Evolutionary conservation across 805 yeast genomes (phyloP).

Genomic region (Huiozyma sinensis): DNA sequence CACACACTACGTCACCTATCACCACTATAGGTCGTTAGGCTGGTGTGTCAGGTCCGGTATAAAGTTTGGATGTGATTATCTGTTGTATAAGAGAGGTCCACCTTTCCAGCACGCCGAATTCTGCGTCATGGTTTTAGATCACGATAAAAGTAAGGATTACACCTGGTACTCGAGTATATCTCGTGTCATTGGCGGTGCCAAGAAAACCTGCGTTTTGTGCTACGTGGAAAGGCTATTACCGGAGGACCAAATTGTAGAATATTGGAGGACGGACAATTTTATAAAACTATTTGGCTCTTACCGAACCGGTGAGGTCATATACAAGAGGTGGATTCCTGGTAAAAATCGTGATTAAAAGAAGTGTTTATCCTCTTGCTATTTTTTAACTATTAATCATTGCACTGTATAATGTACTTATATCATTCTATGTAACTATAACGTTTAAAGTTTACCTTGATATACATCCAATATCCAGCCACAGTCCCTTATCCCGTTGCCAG

Average conservation of each 20-base stretch:
- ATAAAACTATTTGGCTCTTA: slow-evolving; percentile 27
- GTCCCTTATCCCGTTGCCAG: slow-evolving; percentile 48
- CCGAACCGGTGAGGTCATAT: slow-evolving; percentile 55
- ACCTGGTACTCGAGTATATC: slow-evolving; percentile 58
- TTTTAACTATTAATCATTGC: slow-evolving; percentile 1
- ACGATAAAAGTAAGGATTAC: slow-evolving; percentile 29
- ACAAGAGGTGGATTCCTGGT: slow-evolving; percentile 79
- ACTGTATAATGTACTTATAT: slow-evolving; percentile 12
- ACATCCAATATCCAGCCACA: slow-evolving; percentile 81
- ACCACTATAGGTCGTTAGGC: slow-evolving; percentile 77
- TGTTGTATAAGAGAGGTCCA: slow-evolving; percentile 84
- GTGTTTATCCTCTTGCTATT: neutral
- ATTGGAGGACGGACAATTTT: slow-evolving; percentile 12
- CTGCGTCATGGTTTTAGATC: slow-evolving; percentile 38
- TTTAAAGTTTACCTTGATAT: slow-evolving; percentile 29
- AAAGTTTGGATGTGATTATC: slow-evolving; percentile 81
- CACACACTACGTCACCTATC: slow-evolving; percentile 60
- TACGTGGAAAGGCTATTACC: slow-evolving; percentile 49
- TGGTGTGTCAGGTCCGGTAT: slow-evolving; percentile 93
- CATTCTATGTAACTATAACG: slow-evolving; percentile 26
- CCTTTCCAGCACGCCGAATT: slow-evolving; percentile 92
- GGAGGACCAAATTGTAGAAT: slow-evolving; percentile 21
- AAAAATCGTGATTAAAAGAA: slow-evolving; percentile 57
- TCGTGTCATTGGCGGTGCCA: slow-evolving; percentile 80
- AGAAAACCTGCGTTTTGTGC: slow-evolving; percentile 60